Conservation (phyloP, 441 rosid species). For the Arabidopsis hybrid region DNA sequence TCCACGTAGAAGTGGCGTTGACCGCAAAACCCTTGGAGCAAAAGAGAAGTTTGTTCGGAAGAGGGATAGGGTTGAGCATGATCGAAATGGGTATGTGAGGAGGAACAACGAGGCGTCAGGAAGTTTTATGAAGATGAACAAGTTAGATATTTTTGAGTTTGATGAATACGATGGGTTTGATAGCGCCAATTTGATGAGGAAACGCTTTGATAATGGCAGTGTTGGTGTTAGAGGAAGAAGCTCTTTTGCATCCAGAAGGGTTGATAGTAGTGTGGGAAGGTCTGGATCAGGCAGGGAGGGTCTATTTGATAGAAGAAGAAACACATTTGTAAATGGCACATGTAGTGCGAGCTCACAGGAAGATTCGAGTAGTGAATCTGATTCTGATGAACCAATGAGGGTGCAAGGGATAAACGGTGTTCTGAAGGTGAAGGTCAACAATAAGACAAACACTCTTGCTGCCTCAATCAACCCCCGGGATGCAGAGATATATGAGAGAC, state of each 20-base stretch:
- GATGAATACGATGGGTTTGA: conserved; percentile 82
- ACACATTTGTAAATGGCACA: conserved; percentile 49
- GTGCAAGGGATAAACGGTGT: conserved; percentile 83
- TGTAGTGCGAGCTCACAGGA: conserved; percentile 55
- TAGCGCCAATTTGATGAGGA: conserved; percentile 54
- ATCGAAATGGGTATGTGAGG: conserved; percentile 50
- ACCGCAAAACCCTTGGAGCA: conserved; percentile 50
- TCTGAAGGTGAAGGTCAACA: conserved; percentile 55
- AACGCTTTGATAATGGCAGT: conserved; percentile 53
- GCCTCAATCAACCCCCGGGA: conserved; percentile 29
- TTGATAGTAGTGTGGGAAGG: conserved; percentile 58
- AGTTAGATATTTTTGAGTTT: conserved; percentile 80
- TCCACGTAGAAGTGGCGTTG: conserved; percentile 50
- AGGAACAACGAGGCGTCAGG: conserved; percentile 51
- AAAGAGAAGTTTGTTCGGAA: conserved; percentile 54
- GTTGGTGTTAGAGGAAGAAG: conserved; percentile 49
- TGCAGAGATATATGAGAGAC: conserved; percentile 51
- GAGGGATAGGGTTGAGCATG: conserved; percentile 53
- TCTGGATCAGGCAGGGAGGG: conserved; percentile 62
- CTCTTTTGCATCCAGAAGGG: conserved; percentile 46
- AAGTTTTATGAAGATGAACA: conserved; percentile 62
- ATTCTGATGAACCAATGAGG: conserved; percentile 83
- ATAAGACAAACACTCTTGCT: conserved; percentile 48
- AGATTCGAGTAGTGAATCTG: conserved; percentile 56
- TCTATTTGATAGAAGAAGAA: conserved; percentile 58